Evolutionary conservation across 2,329 filamentous ascomycete species (phyloP), one percentile per base, ranked within the genome.

Genomic region (Madurella fahalii): DNA sequence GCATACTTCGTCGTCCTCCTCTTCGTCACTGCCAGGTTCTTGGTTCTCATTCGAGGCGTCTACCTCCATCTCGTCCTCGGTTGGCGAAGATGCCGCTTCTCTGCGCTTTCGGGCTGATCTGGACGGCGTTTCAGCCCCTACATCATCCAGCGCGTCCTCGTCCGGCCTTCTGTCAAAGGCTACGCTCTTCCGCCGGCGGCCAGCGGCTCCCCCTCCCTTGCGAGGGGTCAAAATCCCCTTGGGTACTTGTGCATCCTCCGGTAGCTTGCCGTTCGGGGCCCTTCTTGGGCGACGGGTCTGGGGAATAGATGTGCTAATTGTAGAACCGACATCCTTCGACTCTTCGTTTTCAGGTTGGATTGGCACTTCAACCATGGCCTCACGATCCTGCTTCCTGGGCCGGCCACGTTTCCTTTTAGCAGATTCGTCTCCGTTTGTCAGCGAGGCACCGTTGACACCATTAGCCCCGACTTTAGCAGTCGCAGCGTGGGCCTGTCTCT

Each of bases 221-320:
- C 71, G 72, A 3, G 83, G 81, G 2, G 79, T 78, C 41, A 84
- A 64, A 52, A 85, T 85, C 8, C 81, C 74, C 63, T 79, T 83
- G 9, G 78, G 72, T n/a, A 60, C 54, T 13, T 53, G 58, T 5
- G 60, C 60, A 7, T 47, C 58, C n/a, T 63, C 58, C 17, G 41
- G 51, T 9, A 32, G 7, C 31, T 18, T 39, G 5, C 32, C 44
- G 12, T 50, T 52, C 46, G 41, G 47, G 5, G 41, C 39, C 17
- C 16, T 31, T 30, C 8, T 51, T 16, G 40, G 39, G 13, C 40
- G 42, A 20, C 30, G 40, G 16, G 39, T 12, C 34, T 48, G 46
- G 12, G 40, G 20, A 9, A 30, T 44, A 8, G 34, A 17, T 25
- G 13, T 13, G 20, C 39, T n/a, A 25, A 18, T 31, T 9, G 31